phyloP scores from a whole-genome alignment of 163 green algal species.

The Scenedesmus sp. region DNA sequence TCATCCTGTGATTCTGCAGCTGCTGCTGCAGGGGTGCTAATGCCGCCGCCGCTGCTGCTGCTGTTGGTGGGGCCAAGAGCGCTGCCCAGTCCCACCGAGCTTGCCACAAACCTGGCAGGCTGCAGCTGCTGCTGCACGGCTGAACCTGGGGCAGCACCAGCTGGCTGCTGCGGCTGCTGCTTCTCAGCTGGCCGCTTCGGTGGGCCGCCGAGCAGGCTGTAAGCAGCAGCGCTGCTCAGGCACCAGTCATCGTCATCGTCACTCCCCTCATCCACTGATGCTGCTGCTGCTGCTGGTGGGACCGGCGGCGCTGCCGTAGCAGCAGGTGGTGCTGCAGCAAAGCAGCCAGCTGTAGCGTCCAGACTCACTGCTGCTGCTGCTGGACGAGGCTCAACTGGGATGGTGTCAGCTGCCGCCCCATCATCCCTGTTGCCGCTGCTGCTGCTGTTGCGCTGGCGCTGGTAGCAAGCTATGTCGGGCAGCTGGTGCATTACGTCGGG shows the following conservation, averaged over 20 bases:
- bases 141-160: background rate
- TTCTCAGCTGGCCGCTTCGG: background rate
- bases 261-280: background rate
- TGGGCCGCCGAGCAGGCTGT: background rate
- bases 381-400: background rate
- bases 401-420: background rate
- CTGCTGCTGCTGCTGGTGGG: background rate
- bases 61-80: background rate
- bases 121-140: background rate
- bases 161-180: background rate
- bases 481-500: background rate
- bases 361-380: background rate
- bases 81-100: background rate
- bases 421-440: background rate
- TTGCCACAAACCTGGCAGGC: background rate
- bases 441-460: constrained; percentile 9
- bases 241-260: constrained; percentile 13
- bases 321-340: background rate
- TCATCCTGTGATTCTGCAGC: background rate
- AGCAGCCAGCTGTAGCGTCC: background rate
- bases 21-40: constrained; percentile 1
- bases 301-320: background rate
- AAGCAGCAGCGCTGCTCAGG: constrained; percentile 11
- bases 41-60: background rate
- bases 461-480: background rate